Percentiles rank a stretch among this genome's conserved stretches.
These are phyloP conservation scores for Pezicula carpinea DNA, from an alignment of 2,329 filamentous ascomycete species.

Conservation along the genomic window DNA sequence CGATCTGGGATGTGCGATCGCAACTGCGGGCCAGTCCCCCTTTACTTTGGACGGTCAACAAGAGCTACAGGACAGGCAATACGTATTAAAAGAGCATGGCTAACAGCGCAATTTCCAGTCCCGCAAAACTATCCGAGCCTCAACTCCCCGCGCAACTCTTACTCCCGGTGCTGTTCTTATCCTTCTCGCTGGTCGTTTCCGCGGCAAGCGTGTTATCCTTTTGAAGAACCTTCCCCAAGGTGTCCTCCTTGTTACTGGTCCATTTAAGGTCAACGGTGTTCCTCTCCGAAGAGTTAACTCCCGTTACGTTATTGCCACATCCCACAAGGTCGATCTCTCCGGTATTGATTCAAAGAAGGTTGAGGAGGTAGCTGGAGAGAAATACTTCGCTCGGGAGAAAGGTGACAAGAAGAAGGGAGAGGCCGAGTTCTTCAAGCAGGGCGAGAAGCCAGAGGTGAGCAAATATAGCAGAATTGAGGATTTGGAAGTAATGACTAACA, in stretches of 20 bases:
- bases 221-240: slow-evolving; percentile 97
- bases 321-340: slow-evolving; percentile 76
- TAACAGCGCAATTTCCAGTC: slow-evolving; percentile 53
- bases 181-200: slow-evolving; percentile 98
- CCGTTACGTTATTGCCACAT: slow-evolving; percentile 90
- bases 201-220: slow-evolving; percentile 98
- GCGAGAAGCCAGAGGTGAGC: slow-evolving; percentile 93
- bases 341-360: slow-evolving; percentile 91
- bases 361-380: slow-evolving; percentile 63
- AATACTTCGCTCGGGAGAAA: slow-evolving; percentile 98
- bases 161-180: slow-evolving; percentile 95
- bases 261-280: slow-evolving; percentile 99
- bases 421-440: slow-evolving; percentile 99
- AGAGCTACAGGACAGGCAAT: background rate
- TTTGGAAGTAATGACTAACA: slow-evolving; percentile 11
- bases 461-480: slow-evolving; percentile 6
- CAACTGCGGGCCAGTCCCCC: slow-evolving; percentile 11
- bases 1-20: slow-evolving; percentile 12
- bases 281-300: slow-evolving; percentile 92
- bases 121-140: slow-evolving; percentile 88
- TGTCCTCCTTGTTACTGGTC: slow-evolving; percentile 97
- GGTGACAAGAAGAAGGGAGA: slow-evolving; percentile 90
- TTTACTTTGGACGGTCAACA: slow-evolving; percentile 2
- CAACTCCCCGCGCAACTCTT: slow-evolving; percentile 83
- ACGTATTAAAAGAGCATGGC: slow-evolving; percentile 6